Base-by-base conservation (phyloP, 2,329 filamentous ascomycete species). In the Epichloe festucae region DNA sequence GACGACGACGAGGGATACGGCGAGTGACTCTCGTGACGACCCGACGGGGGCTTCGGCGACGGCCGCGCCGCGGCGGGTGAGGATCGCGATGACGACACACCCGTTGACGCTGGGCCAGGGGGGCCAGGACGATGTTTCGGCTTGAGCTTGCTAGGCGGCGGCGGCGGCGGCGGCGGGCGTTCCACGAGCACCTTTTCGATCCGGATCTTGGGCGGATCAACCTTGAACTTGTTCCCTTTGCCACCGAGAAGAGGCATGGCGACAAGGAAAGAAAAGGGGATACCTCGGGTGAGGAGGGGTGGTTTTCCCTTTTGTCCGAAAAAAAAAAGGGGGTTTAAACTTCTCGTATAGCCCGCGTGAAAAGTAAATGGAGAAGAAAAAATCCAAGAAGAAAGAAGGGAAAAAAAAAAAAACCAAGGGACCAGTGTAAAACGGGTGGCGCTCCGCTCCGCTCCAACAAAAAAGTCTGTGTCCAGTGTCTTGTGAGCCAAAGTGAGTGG, bases 171-270 rank as follows among this genome's bases (percentile, higher is more conserved):
- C 4, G 62, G 55, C 46, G 66, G 59, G 46, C 60, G 60, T 54
- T 69, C 70, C 59, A 77, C 67, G 50, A 70, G 65, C 52, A 78
- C 73, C 56, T 73, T 74, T 61, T 79, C 74, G 59, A 76, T 73
- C 54, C 74, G 72, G 58, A 78, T 71, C 54, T 70, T 71, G 52
- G 73, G 71, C 50, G 71, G 68, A 55, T 74, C 71, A 56, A 71
- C 65, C 64, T 77, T 77, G 65, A 76, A 72, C 61, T 76, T 78
- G 55, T 69, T 70, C 53, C 63, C 64, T 55, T 72, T 72, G 50
- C 64, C 65, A 54, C 68, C 67, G 54, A 72, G 67, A 51, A 72
- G 66, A 65, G 64, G 66, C 66, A 68, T 68, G 54, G 45, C 57
- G 57, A 35, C 34, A 38, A 38, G 14, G 17, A 19, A 50, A 10